Conservation (phyloP, 768 basidiomycete species). For the Hypsizygus marmoreus region DNA sequence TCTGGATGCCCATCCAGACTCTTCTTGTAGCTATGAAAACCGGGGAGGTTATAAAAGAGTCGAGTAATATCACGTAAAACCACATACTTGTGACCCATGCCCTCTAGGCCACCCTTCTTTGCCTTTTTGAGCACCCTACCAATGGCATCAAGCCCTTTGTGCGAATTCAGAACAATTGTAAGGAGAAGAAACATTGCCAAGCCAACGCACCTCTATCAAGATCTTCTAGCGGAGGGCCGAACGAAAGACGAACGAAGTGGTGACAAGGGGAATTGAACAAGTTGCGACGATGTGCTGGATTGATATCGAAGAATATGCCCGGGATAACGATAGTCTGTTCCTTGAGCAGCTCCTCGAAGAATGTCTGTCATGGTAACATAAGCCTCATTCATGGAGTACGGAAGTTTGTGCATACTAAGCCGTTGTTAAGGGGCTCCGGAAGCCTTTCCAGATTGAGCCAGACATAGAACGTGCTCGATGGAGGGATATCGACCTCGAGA, state of each 20-base stretch:
- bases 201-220: constrained; percentile 66
- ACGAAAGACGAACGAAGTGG: constrained; percentile 85
- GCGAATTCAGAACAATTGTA: constrained; percentile 6
- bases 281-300: constrained; percentile 81
- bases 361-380: constrained; percentile 50
- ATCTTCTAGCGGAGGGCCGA: constrained; percentile 79
- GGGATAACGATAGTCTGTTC: constrained; percentile 90
- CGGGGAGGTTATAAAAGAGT: not conserved
- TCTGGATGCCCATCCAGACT: constrained; percentile 20
- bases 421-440: constrained; percentile 83
- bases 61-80: not conserved
- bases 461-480: constrained; percentile 88
- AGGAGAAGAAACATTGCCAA: not conserved
- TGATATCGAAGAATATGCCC: constrained; percentile 88
- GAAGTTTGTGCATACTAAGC: constrained; percentile 52
- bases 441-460: constrained; percentile 87
- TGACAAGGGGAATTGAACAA: constrained; percentile 90
- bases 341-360: constrained; percentile 93
- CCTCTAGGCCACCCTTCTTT: constrained; percentile 57
- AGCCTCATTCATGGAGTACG: not conserved
- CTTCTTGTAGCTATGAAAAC: constrained; percentile 31
- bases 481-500: constrained; percentile 76
- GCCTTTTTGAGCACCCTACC: constrained; percentile 73
- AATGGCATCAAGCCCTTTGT: constrained; percentile 81
- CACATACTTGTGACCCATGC: constrained; percentile 66